Percentiles rank a stretch among this genome's conserved stretches.
These are phyloP conservation scores for Funneliformis mosseae DNA, from an alignment of 192 early-diverging fungal species.

Conservation along the genomic window DNA sequence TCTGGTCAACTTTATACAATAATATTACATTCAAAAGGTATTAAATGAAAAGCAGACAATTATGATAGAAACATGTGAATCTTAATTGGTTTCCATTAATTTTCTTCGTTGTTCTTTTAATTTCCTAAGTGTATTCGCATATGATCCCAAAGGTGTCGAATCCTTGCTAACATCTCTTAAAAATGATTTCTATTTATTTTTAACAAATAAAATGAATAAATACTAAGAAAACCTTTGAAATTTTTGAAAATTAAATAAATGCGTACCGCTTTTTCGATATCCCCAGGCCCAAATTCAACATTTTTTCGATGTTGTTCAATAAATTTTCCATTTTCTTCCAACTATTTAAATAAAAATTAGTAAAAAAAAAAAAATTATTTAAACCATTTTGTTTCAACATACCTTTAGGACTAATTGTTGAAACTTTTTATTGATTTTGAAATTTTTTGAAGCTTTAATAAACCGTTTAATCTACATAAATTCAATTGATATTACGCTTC, in stretches of 20 bases:
- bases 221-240: not conserved
- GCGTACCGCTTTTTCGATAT: slow-evolving; percentile 45
- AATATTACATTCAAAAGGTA: too few relatives aligned
- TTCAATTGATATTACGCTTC: not conserved
- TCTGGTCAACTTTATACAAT: too few relatives aligned
- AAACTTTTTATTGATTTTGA: slow-evolving; percentile 79
- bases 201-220: not conserved
- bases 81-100: not conserved
- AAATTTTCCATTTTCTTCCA: slow-evolving; percentile 78
- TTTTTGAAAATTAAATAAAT: not conserved
- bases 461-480: slow-evolving; percentile 67
- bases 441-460: slow-evolving; percentile 78
- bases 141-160: slow-evolving; percentile 20
- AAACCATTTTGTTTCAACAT: not conserved
- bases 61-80: too few relatives aligned
- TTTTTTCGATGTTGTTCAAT: slow-evolving; percentile 73
- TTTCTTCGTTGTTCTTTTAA: slow-evolving; percentile 25
- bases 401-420: slow-evolving; percentile 83
- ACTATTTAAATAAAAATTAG: slow-evolving; percentile 34
- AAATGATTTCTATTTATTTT: slow-evolving; percentile 11
- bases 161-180: slow-evolving; percentile 4
- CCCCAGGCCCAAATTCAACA: slow-evolving; percentile 64
- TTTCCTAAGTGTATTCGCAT: not conserved
- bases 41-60: too few relatives aligned
- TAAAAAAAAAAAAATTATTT: not conserved